These are phyloP conservation scores for Stephania cephalantha DNA, from an alignment of 164 flowering plant species.

Conservation along the genomic window DNA sequence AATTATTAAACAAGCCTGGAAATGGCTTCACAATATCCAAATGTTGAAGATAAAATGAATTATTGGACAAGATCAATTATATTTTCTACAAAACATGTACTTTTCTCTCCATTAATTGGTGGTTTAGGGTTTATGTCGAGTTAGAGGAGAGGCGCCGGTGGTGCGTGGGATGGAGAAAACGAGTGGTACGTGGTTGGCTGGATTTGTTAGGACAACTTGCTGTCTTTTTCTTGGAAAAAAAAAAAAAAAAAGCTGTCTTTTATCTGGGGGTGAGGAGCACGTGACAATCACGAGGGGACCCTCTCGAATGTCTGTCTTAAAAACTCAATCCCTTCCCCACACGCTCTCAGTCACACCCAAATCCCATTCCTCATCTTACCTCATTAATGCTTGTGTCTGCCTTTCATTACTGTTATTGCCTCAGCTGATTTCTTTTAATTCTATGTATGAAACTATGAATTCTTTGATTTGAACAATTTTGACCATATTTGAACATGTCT, in stretches of 20 bases:
- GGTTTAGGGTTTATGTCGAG: background rate
- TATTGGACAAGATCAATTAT: no score
- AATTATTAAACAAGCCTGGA: no score
- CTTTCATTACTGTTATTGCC: background rate
- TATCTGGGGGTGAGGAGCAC: conserved; percentile 7
- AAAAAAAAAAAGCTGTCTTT: background rate
- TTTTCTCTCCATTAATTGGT: no score
- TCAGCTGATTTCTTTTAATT: background rate
- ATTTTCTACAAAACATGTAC: no score
- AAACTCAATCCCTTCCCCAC: conserved; percentile 1
- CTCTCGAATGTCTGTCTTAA: conserved; percentile 15
- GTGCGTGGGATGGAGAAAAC: background rate
- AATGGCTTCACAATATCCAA: background rate
- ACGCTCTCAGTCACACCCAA: background rate
- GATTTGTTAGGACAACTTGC: no score
- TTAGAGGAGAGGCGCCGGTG: background rate
- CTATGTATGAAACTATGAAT: background rate
- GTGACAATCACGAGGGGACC: conserved; percentile 12
- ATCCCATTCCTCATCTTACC: background rate
- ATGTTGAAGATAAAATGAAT: background rate
- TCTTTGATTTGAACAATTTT: background rate
- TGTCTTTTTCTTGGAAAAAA: no score
- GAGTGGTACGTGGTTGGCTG: background rate
- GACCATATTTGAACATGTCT: background rate
- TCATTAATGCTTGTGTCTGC: background rate